Percentiles rank a stretch among this genome's conserved stretches.
Conservation (phyloP, 2,329 filamentous ascomycete genomes). For the Elsinoe batatas region DNA sequence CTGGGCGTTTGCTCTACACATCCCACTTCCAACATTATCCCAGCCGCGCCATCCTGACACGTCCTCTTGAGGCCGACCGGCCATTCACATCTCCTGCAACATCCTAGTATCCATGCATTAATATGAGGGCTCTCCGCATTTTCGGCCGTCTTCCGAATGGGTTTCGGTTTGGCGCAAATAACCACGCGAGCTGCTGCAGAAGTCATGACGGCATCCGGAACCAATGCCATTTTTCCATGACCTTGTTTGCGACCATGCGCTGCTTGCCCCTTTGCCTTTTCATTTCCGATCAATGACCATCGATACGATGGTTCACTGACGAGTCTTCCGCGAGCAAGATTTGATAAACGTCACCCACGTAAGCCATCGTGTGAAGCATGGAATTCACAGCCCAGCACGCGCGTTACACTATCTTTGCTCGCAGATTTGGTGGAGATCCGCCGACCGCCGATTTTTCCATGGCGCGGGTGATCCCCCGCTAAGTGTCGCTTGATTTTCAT, state of each 20-base stretch:
- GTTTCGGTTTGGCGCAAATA: neutral
- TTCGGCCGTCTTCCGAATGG: conserved; percentile 4
- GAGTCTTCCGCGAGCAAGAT: neutral
- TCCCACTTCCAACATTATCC: neutral
- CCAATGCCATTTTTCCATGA: neutral
- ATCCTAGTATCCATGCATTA: neutral
- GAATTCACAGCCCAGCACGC: neutral
- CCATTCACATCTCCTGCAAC: neutral
- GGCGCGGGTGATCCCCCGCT: conserved; percentile 3
- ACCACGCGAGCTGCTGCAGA: conserved; percentile 1
- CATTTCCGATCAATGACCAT: conserved; percentile 1
- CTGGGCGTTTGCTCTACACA: neutral
- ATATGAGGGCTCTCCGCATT: neutral
- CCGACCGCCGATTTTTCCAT: neutral
- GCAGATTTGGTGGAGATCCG: conserved; percentile 8
- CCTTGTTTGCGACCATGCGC: conserved; percentile 6
- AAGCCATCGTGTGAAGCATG: neutral
- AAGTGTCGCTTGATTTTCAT: neutral
- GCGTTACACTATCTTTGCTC: neutral
- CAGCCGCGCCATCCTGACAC: neutral
- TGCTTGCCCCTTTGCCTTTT: neutral
- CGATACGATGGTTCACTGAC: neutral
- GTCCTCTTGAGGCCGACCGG: neutral
- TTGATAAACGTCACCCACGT: neutral
- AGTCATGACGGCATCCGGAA: conserved; percentile 7